A percentile compares a stretch with the other conserved stretches of the same genome.
phyloP scores from a whole-genome alignment of 257 asterid genomes.

The Nicotiana benthamiana region DNA sequence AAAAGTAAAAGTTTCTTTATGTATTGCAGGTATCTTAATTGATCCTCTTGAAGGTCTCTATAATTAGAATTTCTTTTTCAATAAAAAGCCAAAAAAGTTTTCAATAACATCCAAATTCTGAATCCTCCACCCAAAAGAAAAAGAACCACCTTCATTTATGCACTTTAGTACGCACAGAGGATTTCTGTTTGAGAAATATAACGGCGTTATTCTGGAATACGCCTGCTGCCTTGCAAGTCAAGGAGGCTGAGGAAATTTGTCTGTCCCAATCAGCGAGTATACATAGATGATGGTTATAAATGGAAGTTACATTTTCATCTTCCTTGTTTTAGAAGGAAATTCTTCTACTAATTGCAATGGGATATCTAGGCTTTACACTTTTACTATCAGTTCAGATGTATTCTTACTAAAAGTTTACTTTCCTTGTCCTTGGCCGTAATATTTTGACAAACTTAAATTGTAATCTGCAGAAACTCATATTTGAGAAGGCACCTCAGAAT shows the following conservation, averaged over 20 bases:
- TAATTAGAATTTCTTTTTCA: neutral
- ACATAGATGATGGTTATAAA: neutral
- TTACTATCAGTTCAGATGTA: neutral
- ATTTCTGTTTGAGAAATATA: neutral
- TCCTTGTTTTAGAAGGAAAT: neutral
- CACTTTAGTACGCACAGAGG: neutral
- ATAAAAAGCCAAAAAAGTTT: neutral
- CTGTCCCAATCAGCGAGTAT: neutral
- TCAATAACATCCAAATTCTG: neutral
- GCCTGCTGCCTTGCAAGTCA: neutral
- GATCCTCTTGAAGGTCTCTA: neutral
- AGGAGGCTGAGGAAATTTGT: neutral
- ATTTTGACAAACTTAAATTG: neutral
- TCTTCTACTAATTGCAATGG: neutral
- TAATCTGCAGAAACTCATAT: constrained; percentile 72
- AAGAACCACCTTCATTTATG: neutral
- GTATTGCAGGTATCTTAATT: neutral
- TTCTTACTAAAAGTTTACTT: neutral
- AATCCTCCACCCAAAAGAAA: neutral
- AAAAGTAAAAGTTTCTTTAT: neutral
- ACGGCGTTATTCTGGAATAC: neutral
- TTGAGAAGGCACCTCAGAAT: constrained; percentile 86
- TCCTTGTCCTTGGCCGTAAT: neutral
- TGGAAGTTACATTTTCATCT: neutral
- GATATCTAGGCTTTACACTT: neutral